Base-by-base conservation (phyloP, 2,329 filamentous ascomycete species). In the Hypoxylon sp. region DNA sequence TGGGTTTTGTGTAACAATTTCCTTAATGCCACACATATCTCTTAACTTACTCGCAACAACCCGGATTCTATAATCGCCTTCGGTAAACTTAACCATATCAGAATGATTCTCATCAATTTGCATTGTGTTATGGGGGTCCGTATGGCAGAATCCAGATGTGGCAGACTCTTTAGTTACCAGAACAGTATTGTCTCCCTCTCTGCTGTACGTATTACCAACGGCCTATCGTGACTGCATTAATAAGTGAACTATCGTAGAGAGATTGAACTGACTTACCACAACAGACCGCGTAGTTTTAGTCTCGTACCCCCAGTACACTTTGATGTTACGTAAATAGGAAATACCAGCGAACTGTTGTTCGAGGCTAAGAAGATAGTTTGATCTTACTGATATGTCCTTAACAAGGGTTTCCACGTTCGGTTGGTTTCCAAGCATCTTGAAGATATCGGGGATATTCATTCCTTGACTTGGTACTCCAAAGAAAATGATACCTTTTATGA, bases 71-170 rank as follows among this genome's bases (percentile, higher is more conserved):
- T 42, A 44, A 10, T 42, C 35, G 37, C 26, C 33, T 6, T 44
- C 19, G 14, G 22, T 42, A 31, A 55, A 55, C 17, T 55, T 55
- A 14, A 55, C 52, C 19, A 55, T 55, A 6, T 55, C 37, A n/a
- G 52, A 55, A 35, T 55, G 52, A 17, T 55, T 55, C 24, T 55
- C 52, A 24, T 42, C 26, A 13, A 55, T 39, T 39, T 39, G 37
- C 14, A 39, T 39, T 39, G 37, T 39, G 37, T 17, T n/a, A 39
- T 39, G 33, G 8, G 52, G 52, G 5, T 39, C 24, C 22, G 52
- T 55, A 13, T 44, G 33, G n/a, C 35, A n/a, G 5, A 55, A 44
- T n/a, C 52, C 35, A 42, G 33, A 37, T 17, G 52, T 55, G 35
- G 52, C 52, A 10, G 52, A 55, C 10, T 42, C 6, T 22, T 19